A percentile compares a stretch with the other conserved stretches of the same genome.
These are phyloP conservation scores for Fusarium irregulare DNA, from an alignment of 2,329 filamentous ascomycete genomes.

Conservation along the genomic window DNA sequence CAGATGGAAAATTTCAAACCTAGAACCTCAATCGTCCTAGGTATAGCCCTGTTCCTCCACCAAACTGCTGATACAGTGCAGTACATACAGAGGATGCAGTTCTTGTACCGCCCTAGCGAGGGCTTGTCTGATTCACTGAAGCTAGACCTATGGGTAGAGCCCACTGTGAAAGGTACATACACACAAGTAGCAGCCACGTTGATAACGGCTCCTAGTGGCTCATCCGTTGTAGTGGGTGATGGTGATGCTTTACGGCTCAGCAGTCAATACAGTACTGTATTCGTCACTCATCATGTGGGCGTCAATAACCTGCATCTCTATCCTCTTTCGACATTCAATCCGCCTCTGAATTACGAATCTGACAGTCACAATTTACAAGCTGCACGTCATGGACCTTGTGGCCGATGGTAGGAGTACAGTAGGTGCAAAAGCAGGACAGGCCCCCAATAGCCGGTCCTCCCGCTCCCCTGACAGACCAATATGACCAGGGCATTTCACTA, in stretches of 20 bases:
- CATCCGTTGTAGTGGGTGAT: neutral
- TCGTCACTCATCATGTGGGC: constrained; percentile 20
- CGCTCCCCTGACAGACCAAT: constrained; percentile 22
- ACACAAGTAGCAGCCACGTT: constrained; percentile 34
- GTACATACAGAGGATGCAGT: constrained; percentile 15
- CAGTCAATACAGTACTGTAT: neutral
- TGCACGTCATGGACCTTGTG: constrained; percentile 32
- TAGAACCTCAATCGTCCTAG: neutral
- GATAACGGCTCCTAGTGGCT: constrained; percentile 33
- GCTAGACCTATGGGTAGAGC: neutral
- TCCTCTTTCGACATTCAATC: neutral
- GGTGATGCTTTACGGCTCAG: constrained; percentile 16
- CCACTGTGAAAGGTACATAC: neutral
- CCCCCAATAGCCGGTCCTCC: constrained; percentile 31
- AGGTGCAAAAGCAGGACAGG: neutral
- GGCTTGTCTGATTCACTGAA: constrained; percentile 17
- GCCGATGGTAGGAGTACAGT: neutral
- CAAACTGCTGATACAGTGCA: constrained; percentile 12
- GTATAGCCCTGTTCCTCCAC: constrained; percentile 20
- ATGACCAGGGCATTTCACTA: constrained; percentile 21
- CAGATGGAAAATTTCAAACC: constrained; percentile 6
- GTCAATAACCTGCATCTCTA: neutral
- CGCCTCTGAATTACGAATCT: neutral
- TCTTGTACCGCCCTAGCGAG: constrained; percentile 23
- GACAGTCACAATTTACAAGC: constrained; percentile 11